Conservation (phyloP, 441 rosid species). For the Kokia cookei region DNA sequence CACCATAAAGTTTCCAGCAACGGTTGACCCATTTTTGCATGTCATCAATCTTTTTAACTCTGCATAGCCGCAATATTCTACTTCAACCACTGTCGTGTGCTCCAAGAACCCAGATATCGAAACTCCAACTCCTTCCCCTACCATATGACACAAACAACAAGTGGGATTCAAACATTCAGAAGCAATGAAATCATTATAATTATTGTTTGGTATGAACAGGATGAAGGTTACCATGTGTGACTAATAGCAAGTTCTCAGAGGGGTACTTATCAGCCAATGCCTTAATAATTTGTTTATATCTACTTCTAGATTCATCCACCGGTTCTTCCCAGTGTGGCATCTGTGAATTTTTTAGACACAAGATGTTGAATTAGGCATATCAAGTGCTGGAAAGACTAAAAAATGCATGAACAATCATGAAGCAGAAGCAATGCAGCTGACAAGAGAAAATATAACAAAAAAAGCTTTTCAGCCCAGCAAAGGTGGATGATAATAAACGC, state of each 20-base stretch:
- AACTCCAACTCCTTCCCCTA: constrained; percentile 88
- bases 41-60: constrained; percentile 42
- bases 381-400: too few relatives aligned
- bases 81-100: constrained; percentile 41
- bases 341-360: constrained; percentile 28
- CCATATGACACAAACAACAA: constrained; percentile 6
- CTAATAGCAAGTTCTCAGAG: constrained; percentile 74
- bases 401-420: too few relatives aligned
- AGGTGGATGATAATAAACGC: too few relatives aligned
- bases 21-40: constrained; percentile 17
- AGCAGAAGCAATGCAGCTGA: too few relatives aligned
- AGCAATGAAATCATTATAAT: neutral
- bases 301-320: constrained; percentile 37
- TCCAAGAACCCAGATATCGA: constrained; percentile 48
- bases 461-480: too few relatives aligned
- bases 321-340: constrained; percentile 82
- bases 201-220: neutral
- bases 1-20: constrained; percentile 45
- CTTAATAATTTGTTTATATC: constrained; percentile 52
- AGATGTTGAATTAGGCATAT: neutral
- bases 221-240: constrained; percentile 70
- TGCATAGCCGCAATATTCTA: constrained; percentile 63
- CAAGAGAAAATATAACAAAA: too few relatives aligned
- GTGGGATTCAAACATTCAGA: neutral
- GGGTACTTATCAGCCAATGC: constrained; percentile 83